Base-by-base conservation (phyloP, 2,329 filamentous ascomycete genomes). In the Colletotrichum tabaci region DNA sequence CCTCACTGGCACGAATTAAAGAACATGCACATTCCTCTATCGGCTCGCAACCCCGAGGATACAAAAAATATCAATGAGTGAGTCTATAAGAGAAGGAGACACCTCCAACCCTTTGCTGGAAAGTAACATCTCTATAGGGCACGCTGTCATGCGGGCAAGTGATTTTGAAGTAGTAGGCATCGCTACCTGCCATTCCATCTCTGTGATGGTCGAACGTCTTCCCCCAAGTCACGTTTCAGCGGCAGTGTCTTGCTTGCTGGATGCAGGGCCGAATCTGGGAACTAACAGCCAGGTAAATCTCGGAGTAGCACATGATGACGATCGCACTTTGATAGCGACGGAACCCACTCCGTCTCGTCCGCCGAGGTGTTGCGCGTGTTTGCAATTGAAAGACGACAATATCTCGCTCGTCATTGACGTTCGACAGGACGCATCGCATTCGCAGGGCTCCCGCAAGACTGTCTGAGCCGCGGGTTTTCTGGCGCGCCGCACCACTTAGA, bases 341-440 rank as follows among this genome's bases (percentile, higher is more conserved):
- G 67, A 67, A 67, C 50, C 15, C 42, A 52, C 63, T 71, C 50
- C 67, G 64, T 65, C 23, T 46, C 52, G 4, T 40, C 26, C 5
- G 23, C 13, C 30, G 44, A 64, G 7, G 30, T 35, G 30, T n/a
- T 35, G 49, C 26, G 65, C 35, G 26, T 49, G 30, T 9, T 13
- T 15, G 9, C 35, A 40, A n/a, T 38, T 3, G 35, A 8, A 4
- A 23, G n/a, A 6, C 53, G 21, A 56, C 35, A 40, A 9, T 40
- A 12, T 56, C 53, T 40, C 53, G 53, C 53, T 40, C 35, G 35
- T 40, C 12, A 40, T 21, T 10, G 6, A 40, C 38, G 30, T 38
- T 49, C n/a, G 13, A 40, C n/a, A 16, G 4, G 18, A 15, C 12
- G 16, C 53, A 57, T 15, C 12, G 35, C 8, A 42, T 7, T 15